Evolutionary conservation across 179 eudicot species (phyloP).

Genomic region (Heliamphora pulchella): DNA sequence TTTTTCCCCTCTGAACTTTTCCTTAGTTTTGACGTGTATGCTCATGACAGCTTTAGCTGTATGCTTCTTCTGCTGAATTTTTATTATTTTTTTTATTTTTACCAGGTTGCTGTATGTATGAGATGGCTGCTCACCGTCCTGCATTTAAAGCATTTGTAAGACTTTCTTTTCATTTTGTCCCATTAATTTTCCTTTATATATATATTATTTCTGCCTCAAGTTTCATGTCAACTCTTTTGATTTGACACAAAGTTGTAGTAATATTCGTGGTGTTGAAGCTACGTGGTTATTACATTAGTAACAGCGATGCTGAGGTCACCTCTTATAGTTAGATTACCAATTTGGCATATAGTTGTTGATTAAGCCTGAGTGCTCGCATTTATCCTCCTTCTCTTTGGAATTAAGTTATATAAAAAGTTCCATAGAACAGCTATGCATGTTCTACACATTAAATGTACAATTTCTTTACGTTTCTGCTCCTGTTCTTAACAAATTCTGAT

Average conservation of each 20-base stretch:
- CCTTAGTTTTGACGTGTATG: background rate
- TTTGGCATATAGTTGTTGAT: too few species aligned
- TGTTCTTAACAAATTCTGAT: too few species aligned
- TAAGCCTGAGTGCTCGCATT: too few species aligned
- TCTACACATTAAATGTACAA: too few species aligned
- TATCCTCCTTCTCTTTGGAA: too few species aligned
- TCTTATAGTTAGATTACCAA: too few species aligned
- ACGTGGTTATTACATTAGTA: background rate
- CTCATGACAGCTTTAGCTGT: background rate
- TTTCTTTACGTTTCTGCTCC: too few species aligned
- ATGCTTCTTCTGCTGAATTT: slow-evolving; percentile 9
- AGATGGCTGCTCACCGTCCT: slow-evolving; percentile 98
- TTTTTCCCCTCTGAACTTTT: background rate
- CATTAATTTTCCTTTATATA: background rate
- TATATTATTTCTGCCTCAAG: background rate
- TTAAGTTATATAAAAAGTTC: too few species aligned
- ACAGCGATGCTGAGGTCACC: too few species aligned
- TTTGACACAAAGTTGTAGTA: background rate
- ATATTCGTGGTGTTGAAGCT: background rate
- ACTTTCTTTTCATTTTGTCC: slow-evolving; percentile 7
- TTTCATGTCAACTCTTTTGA: background rate
- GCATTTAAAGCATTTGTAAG: slow-evolving; percentile 98
- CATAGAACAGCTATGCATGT: too few species aligned
- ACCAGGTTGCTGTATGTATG: slow-evolving; percentile 94
- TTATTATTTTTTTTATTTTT: slow-evolving; percentile 16